Evolutionary conservation across 1,284 basidiomycete species (phyloP), one percentile per base, ranked within the genome.

Genomic region (Leccinum angustisporum): DNA sequence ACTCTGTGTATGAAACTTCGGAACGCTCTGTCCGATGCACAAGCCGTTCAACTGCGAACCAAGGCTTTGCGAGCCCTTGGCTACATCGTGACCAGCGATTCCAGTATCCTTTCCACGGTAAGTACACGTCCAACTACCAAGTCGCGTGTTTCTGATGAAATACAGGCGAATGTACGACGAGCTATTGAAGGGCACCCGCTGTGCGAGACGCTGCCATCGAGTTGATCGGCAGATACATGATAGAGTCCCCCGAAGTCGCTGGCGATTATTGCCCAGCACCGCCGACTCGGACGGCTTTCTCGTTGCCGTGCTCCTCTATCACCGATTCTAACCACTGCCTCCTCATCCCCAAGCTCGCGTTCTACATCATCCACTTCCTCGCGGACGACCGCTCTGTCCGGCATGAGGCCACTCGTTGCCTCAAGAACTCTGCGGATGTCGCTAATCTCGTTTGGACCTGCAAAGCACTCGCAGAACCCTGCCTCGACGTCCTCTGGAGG

Each of bases 151-250:
- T 50, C 51, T 68, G 31, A 75, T 38, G 16, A 4, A 48, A 40
- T 13, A 33, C 46, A 94, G 91, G 70, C 83, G 2, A 89, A 86
- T 67, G 92, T 95, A 43, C 86, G 90, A 25, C 80, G 83, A 52
- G 88, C 92, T 0, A 94, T 99, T 65, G 94, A 97, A 75, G 87
- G 86, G 27, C 92, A 97, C 70, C 96, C 1, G 90, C 91, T 30
- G 97, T 99, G n/a, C 90, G 97, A 38, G 97, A 99, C 75, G 93
- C 94, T 5, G 95, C 96, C 5, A 92, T 99, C 8, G 95, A 97
- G 65, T 80, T 99, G 55, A 92, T 99, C 62, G 95, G 97, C 31
- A 97, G 94, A 77, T 97, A 98, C 71, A 88, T 98, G 76, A 86
- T 96, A 30, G 89, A 94, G 61, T 88, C 90, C 3, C 92, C 94